Evolutionary conservation across 441 rosid genomes (phyloP), one percentile per base, ranked within the genome.

Genomic region (Populus hybrid): DNA sequence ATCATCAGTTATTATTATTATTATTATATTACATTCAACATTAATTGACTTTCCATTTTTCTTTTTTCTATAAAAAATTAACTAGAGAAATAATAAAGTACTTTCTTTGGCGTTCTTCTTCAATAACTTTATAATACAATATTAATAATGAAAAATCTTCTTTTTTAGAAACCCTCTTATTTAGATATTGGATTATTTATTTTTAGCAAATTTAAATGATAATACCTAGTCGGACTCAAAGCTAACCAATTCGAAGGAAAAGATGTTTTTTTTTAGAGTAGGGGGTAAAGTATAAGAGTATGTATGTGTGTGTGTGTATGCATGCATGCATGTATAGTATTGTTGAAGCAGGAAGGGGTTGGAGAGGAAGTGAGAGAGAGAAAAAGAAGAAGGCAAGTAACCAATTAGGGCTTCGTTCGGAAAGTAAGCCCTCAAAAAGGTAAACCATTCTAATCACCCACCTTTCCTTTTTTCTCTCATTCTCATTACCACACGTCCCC

Each of bases 341-440:
- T 46, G 57, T 14, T 7, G 46, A 69, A 36, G 61, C 42, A 23
- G 21, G 79, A 66, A 30, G 78, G 74, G 66, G 67, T 34, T n/a
- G n/a, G 57, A 66, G 76, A 70, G 53, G 69, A 46, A 46, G 59
- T 24, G 69, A 81, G 81, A 19, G 85, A 69, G 72, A 76, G 73
- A 72, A 66, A 65, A 73, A 65, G 34, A 50, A 19, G 19, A 30
- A 16, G 7, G 16, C 36, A 16, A 70, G 23, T 4, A 35, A 73
- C 67, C 82, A 83, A 84, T 78, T 74, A 82, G 83, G 74, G 73
- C 73, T 82, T 75, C 75, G 84, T 77, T n/a, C 83, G 83, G 86
- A 83, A 82, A 82, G 74, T 84, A 76, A 59, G 78, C 75, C 69
- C 76, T 38, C 70, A 26, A 69, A 79, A 85, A 78, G 77, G 79